phyloP scores from a whole-genome alignment of 2,329 filamentous ascomycete species.

The Trichoderma aggressivum region DNA sequence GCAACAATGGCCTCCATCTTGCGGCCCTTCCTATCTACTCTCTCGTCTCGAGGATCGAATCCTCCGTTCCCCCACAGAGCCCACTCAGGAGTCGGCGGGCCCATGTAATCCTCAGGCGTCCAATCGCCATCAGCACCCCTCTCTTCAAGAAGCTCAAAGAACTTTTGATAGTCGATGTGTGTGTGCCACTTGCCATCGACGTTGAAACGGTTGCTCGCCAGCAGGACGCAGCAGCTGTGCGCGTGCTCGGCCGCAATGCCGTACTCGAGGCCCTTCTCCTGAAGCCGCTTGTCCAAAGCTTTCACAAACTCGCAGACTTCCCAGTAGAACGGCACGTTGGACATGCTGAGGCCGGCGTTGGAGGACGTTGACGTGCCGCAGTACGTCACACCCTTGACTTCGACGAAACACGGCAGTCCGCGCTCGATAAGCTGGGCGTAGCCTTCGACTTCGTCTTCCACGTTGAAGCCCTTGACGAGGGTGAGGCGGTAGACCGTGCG shows the following conservation, averaged over 20 bases:
- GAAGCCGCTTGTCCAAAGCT: conserved; percentile 67
- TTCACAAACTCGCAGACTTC: conserved; percentile 82
- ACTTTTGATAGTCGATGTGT: conserved; percentile 82
- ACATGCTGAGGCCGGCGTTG: conserved; percentile 87
- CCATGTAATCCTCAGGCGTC: conserved; percentile 87
- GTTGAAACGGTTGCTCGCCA: conserved; percentile 78
- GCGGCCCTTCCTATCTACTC: conserved; percentile 83
- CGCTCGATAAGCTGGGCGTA: conserved; percentile 87
- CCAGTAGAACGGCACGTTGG: conserved; percentile 93
- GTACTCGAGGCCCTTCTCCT: conserved; percentile 69
- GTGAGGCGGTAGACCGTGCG: conserved; percentile 93
- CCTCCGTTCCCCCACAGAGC: conserved; percentile 91
- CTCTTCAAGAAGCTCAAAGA: conserved; percentile 80
- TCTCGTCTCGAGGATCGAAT: conserved; percentile 84
- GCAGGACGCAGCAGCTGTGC: conserved; percentile 86
- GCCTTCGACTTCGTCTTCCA: conserved; percentile 86
- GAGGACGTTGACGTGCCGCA: conserved; percentile 86
- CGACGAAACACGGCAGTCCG: conserved; percentile 85
- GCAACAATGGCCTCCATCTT: conserved; percentile 48
- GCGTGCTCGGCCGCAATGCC: conserved; percentile 94
- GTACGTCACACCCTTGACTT: conserved; percentile 95
- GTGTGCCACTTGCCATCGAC: conserved; percentile 83
- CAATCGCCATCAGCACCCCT: conserved; percentile 65
- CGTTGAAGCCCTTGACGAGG: conserved; percentile 96
- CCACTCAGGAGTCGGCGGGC: conserved; percentile 82